Base-by-base conservation (phyloP, 495 filamentous ascomycete genomes). In the Podospora conica region DNA sequence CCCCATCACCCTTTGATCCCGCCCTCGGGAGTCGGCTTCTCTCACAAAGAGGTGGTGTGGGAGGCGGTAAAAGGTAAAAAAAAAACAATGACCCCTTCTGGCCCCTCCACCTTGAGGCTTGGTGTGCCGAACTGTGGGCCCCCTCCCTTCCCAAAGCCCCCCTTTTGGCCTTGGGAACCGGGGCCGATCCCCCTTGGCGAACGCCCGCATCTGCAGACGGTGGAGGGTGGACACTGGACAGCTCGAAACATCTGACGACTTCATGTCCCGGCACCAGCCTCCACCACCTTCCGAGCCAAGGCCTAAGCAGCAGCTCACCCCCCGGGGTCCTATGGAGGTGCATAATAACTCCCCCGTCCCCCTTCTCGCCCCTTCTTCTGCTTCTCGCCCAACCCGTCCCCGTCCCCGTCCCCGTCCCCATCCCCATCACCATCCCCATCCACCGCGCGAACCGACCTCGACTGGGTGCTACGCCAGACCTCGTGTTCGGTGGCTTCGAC, bases 401-500 rank as follows among this genome's bases (percentile, higher is more conserved):
- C n/a, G n/a, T n/a, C 57, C 54, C 54, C 54, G 54, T n/a, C 9
- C 20, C 3, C 18, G 54, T 59, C 25, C 24, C 9, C 22, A 22
- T 59, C 57, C 22, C 25, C n/a, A 9, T 29, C 25, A 27, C 22
- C 21, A 7, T 61, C 23, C 10, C 28, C 28, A 8, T 61, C 29
- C 15, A 23, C 58, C 56, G 23, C 56, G 23, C 56, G 12, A 58
- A 60, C 25, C 11, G 31, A 23, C 11, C 27, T 55, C 15, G 40
- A 55, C 23, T 58, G 55, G 65, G 70, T 74, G 66, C 65, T 18
- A 74, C 72, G 55, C 66, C 61, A 71, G 63, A 73, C 29, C 72
- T 76, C 70, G 74, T 76, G 72, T 74, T 69, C 66, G 66, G 63
- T n/a, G 61, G 61, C 61, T 31, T 22, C 58, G 57, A 2, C 33